Conservation (phyloP, 208 protist species). For the Acanthamoeba quina region DNA sequence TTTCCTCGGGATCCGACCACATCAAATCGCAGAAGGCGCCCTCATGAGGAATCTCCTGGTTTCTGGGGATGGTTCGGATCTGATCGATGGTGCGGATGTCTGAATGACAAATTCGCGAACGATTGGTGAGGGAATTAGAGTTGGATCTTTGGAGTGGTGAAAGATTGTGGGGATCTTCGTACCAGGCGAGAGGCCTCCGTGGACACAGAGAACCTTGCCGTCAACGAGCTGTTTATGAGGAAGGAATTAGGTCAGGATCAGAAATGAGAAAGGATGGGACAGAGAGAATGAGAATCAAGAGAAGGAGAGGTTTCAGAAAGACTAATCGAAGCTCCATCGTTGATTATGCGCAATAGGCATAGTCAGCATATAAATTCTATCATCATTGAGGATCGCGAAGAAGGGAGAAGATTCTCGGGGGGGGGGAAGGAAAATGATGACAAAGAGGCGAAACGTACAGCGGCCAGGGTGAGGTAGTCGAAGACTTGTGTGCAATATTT, state of each 20-base stretch:
- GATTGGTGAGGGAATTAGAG: not conserved
- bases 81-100: slow-evolving; percentile 93
- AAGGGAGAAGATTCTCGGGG: not conserved
- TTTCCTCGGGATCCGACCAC: slow-evolving; percentile 95
- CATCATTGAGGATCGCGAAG: not conserved
- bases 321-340: slow-evolving; percentile 53
- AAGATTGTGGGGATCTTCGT: not conserved
- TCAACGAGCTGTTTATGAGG: slow-evolving; percentile 85
- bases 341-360: slow-evolving; percentile 15
- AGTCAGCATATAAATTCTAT: not conserved
- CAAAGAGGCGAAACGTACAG: slow-evolving; percentile 78
- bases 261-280: not conserved
- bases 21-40: slow-evolving; percentile 94
- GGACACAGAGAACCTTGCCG: slow-evolving; percentile 92
- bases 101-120: not conserved
- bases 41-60: slow-evolving; percentile 95
- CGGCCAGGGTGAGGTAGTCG: slow-evolving; percentile 92
- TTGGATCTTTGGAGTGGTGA: slow-evolving; percentile 6
- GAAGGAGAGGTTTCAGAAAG: slow-evolving; percentile 19
- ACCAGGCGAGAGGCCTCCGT: slow-evolving; percentile 92
- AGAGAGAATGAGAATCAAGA: slow-evolving; percentile 48
- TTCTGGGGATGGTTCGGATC: slow-evolving; percentile 92
- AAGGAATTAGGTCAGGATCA: not conserved
- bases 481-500: slow-evolving; percentile 93
- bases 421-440: not conserved